Evolutionary conservation across 331 rosid genomes (phyloP), one percentile per base, ranked within the genome.

Genomic region (Rosa hybrid): DNA sequence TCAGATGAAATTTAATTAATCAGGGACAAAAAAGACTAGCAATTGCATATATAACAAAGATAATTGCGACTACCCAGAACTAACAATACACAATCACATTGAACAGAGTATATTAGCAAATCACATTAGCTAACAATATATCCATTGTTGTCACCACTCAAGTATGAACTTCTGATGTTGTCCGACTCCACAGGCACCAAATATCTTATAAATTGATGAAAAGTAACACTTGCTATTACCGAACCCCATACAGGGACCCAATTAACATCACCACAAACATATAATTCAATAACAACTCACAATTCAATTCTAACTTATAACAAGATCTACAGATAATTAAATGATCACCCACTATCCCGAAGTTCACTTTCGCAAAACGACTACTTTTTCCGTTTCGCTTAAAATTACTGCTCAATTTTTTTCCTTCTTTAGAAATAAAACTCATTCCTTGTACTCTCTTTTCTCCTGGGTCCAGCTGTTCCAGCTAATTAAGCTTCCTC

Each of bases 1-100:
- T 7, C 51, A 70, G 12, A 23, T 12, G 11, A 54, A 8, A 67
- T 7, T 38, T 14, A 42, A 45, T 54, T 39, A 11, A 25, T 42
- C 65, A 16, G 50, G 16, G 21, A 71, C 67, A n/a, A 21, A 34
- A 51, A 72, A 30, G 79, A 73, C 81, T 67, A n/a, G 77, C 49
- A 53, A 23, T 54, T 74, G 77, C 49, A 34, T 53, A 73, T 16
- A 53, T 10, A 18, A 54, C 50, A 34, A 51, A 73, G 7, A 4
- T 72, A 27, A 53, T 12, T 34, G 16, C 7, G 1, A 39, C n/a
- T 18, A 54, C 12, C 34, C 65, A 21, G 65, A 59, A 59, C 10
- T 21, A 21, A n/a, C 64, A 56, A n/a, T 2, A 57, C 12, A 20
- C 12, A 59, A 9, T 2, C 6, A 59, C 13, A 63, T 34, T 13